Conservation (phyloP, 2,329 filamentous ascomycete genomes). For the Talaromyces atroroseus region DNA sequence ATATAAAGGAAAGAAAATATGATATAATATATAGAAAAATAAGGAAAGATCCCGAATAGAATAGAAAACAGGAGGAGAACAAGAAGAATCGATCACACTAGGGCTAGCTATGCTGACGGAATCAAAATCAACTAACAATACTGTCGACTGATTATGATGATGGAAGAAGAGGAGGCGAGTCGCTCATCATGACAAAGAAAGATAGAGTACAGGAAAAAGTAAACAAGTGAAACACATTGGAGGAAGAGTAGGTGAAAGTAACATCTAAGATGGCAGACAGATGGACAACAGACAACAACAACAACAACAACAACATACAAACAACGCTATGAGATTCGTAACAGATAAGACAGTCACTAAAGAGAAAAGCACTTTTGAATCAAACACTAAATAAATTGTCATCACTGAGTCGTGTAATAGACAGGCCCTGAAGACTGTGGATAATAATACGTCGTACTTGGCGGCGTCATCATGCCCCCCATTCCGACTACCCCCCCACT, state of each 20-base stretch:
- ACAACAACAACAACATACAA: too few species aligned
- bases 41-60: background rate
- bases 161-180: too few species aligned
- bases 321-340: slow-evolving; percentile 14
- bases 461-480: slow-evolving; percentile 71
- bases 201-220: background rate
- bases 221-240: background rate
- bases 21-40: background rate
- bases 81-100: background rate
- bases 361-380: slow-evolving; percentile 9
- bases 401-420: slow-evolving; percentile 52
- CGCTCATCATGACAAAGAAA: background rate
- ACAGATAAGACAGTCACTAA: slow-evolving; percentile 11
- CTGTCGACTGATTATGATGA: background rate
- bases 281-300: background rate
- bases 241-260: background rate
- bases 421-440: slow-evolving; percentile 48
- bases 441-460: slow-evolving; percentile 49
- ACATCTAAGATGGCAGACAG: slow-evolving; percentile 15
- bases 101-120: background rate
- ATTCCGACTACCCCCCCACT: slow-evolving; percentile 60
- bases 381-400: background rate
- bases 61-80: background rate
- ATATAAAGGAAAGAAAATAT: background rate
- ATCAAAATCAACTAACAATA: background rate